These are phyloP conservation scores for Cyberlindnera amylophila DNA, from an alignment of 805 yeast species.

Conservation along the genomic window DNA sequence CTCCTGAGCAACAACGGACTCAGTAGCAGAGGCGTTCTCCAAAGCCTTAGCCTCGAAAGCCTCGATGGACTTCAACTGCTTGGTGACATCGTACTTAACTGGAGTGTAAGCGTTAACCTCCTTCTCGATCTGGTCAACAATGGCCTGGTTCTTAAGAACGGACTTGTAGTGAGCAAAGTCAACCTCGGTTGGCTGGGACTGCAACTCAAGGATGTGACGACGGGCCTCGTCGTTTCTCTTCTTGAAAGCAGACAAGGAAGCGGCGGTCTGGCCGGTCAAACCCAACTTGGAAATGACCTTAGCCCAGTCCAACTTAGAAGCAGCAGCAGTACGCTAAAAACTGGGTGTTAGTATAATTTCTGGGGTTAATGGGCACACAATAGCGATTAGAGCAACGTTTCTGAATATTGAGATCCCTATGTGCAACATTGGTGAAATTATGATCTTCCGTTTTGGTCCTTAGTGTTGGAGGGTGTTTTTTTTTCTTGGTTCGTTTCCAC, in stretches of 20 bases:
- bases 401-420: no score
- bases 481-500: no score
- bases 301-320: conserved; percentile 93
- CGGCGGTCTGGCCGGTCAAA: conserved; percentile 87
- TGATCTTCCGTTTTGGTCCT: neutral
- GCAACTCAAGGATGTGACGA: conserved; percentile 67
- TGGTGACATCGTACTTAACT: conserved; percentile 77
- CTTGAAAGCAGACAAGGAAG: conserved; percentile 86
- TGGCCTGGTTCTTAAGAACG: conserved; percentile 72
- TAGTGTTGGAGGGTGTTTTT: no score
- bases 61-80: conserved; percentile 87
- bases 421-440: no score
- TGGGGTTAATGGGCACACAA: neutral
- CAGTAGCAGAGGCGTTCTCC: conserved; percentile 93
- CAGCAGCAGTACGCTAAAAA: conserved; percentile 45
- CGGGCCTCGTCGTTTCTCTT: conserved; percentile 98
- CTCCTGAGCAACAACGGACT: conserved; percentile 82
- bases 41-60: conserved; percentile 93
- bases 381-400: neutral
- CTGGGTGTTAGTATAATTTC: conserved; percentile 31
- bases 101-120: conserved; percentile 78
- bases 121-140: conserved; percentile 76
- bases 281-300: conserved; percentile 85
- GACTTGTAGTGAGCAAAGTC: conserved; percentile 81
- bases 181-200: conserved; percentile 68